These are phyloP conservation scores for Botrytis sinoallii DNA, from an alignment of 2,329 filamentous ascomycete genomes.

Conservation along the genomic window DNA sequence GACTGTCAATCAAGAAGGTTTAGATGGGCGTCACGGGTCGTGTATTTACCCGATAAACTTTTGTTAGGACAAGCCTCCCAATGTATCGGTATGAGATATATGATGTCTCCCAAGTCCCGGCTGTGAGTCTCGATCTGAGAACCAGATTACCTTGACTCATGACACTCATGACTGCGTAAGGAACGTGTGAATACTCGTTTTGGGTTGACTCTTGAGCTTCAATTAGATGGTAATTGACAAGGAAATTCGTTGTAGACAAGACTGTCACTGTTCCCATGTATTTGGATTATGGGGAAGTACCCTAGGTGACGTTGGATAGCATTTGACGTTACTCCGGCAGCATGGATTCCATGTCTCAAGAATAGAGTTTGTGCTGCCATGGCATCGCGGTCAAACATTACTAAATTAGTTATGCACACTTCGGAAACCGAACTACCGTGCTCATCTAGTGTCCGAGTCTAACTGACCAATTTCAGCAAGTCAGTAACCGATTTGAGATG, in stretches of 20 bases:
- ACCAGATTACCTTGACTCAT: background rate
- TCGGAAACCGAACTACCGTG: slow-evolving; percentile 2
- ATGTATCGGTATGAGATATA: slow-evolving; percentile 11
- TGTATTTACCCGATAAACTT: slow-evolving; percentile 13
- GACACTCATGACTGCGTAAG: background rate
- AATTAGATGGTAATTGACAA: background rate
- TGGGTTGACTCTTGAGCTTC: background rate
- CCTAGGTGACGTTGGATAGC: slow-evolving; percentile 1
- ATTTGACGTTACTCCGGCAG: slow-evolving; percentile 8
- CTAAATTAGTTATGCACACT: slow-evolving; percentile 9
- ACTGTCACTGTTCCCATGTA: background rate
- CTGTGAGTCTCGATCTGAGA: background rate
- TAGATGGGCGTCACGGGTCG: slow-evolving; percentile 8
- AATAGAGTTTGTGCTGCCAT: slow-evolving; percentile 17
- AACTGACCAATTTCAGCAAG: background rate
- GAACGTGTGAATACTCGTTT: background rate
- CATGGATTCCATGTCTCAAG: slow-evolving; percentile 12
- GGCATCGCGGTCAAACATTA: slow-evolving; percentile 4
- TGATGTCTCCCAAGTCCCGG: background rate
- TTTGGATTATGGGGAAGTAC: slow-evolving; percentile 8
- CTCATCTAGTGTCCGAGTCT: slow-evolving; percentile 5
- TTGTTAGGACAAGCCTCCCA: background rate
- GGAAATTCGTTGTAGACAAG: background rate
- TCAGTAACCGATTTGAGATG: slow-evolving; percentile 5
- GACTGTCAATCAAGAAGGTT: slow-evolving; percentile 4